These are phyloP conservation scores for Pelargonium citronellum DNA, from an alignment of 441 rosid species.

Conservation along the genomic window DNA sequence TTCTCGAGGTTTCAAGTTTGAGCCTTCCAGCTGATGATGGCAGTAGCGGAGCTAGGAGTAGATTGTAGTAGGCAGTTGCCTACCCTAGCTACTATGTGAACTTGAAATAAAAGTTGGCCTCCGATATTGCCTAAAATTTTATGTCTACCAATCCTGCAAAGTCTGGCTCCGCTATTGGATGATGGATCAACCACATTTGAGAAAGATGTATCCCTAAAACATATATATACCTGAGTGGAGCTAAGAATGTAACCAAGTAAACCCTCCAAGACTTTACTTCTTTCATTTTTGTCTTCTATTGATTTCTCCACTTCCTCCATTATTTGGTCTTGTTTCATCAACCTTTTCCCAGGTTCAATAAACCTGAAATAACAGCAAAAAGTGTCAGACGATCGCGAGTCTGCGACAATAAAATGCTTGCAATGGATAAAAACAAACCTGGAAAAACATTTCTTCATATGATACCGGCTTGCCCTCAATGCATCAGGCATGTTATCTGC, in stretches of 20 bases:
- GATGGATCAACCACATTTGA: too few relatives aligned
- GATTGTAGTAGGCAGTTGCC: too few relatives aligned
- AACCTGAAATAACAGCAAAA: background rate
- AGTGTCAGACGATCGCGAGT: too few relatives aligned
- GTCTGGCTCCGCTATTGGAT: too few relatives aligned
- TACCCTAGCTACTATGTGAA: too few relatives aligned
- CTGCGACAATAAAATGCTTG: too few relatives aligned
- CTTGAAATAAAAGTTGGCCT: too few relatives aligned
- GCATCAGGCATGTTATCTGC: conserved; percentile 56
- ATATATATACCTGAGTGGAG: conserved; percentile 55
- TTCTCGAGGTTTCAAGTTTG: too few relatives aligned
- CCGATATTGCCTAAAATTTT: too few relatives aligned
- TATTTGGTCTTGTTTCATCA: conserved; percentile 52
- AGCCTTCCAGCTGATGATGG: too few relatives aligned
- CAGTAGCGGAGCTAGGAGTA: too few relatives aligned
- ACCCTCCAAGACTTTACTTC: conserved; percentile 46
- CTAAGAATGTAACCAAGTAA: conserved; percentile 61
- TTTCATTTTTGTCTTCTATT: conserved; percentile 43
- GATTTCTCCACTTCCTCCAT: conserved; percentile 64
- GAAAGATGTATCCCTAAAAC: background rate
- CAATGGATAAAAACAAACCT: conserved; percentile 23
- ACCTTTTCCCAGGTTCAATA: conserved; percentile 50
- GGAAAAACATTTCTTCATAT: conserved; percentile 63
- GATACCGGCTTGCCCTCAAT: conserved; percentile 52
- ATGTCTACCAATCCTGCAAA: too few relatives aligned